These are phyloP conservation scores for Wickerhamomyces chaumierensis DNA, from an alignment of 805 yeast genomes.

Conservation along the genomic window DNA sequence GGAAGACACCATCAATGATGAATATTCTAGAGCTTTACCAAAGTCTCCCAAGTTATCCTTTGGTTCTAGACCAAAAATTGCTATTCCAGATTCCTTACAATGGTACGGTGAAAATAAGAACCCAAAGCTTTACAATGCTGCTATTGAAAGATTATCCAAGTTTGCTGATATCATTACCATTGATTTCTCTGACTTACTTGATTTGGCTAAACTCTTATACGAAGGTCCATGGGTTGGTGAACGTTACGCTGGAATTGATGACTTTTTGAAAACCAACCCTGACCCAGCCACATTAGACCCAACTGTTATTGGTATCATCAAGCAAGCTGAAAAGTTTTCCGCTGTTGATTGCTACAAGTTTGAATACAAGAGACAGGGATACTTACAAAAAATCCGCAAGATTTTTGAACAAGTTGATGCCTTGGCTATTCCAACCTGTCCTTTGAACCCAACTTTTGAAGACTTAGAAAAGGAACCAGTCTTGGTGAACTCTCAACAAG, in stretches of 20 bases:
- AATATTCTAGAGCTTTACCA: slow-evolving; percentile 73
- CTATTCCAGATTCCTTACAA: slow-evolving; percentile 59
- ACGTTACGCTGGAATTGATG: slow-evolving; percentile 74
- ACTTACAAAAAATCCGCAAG: slow-evolving; percentile 51
- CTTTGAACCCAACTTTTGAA: slow-evolving; percentile 75
- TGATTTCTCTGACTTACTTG: slow-evolving; percentile 68
- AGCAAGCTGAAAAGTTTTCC: slow-evolving; percentile 62
- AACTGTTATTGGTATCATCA: slow-evolving; percentile 65
- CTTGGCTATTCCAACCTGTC: slow-evolving; percentile 86
- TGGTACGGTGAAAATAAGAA: slow-evolving; percentile 82
- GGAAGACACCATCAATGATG: slow-evolving; percentile 58
- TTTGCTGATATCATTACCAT: slow-evolving; percentile 46
- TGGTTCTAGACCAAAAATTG: slow-evolving; percentile 51
- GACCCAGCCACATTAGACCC: slow-evolving; percentile 70
- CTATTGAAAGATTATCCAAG: slow-evolving; percentile 41
- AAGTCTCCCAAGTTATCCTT: slow-evolving; percentile 49
- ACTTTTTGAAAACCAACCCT: slow-evolving; percentile 59
- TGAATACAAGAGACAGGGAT: slow-evolving; percentile 80
- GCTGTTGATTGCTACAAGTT: slow-evolving; percentile 79
- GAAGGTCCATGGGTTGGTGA: slow-evolving; percentile 99
- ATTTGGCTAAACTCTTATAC: slow-evolving; percentile 77
- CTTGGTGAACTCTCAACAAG: slow-evolving; percentile 77
- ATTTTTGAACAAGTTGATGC: slow-evolving; percentile 57
- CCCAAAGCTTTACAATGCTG: slow-evolving; percentile 51
- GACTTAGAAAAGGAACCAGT: slow-evolving; percentile 72